A percentile compares a stretch with the other conserved stretches of the same genome.
phyloP scores from a whole-genome alignment of 176 grass and related monocot species.

The Bromus sterilis region DNA sequence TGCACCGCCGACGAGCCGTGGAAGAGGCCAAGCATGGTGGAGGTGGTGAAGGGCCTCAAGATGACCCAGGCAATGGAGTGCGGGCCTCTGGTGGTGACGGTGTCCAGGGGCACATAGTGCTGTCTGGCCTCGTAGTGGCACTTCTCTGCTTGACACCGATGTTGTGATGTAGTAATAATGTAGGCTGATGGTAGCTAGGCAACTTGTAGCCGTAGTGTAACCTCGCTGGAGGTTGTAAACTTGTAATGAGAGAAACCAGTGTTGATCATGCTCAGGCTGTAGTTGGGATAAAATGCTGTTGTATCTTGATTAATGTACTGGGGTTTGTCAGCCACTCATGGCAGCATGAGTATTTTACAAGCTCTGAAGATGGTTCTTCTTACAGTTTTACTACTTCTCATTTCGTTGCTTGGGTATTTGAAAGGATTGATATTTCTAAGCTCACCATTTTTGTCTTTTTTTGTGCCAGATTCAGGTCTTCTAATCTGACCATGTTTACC shows the following conservation, averaged over 20 bases:
- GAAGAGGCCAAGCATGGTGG: constrained; percentile 85
- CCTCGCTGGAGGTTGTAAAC: not conserved
- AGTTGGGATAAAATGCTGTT: not conserved
- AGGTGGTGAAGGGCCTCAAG: constrained; percentile 77
- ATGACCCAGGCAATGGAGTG: constrained; percentile 47
- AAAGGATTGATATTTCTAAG: not conserved
- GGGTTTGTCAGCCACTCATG: not conserved
- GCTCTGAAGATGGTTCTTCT: not conserved
- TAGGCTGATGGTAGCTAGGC: constrained; percentile 18
- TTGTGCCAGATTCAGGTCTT: not conserved
- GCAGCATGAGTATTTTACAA: not conserved
- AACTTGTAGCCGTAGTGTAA: constrained; percentile 1
- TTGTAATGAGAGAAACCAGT: constrained; percentile 2
- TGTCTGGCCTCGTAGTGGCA: not conserved
- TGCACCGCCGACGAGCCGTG: constrained; percentile 79
- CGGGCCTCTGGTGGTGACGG: constrained; percentile 38
- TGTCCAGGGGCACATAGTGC: constrained; percentile 12
- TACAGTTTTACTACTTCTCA: not conserved
- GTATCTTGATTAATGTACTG: constrained; percentile 2
- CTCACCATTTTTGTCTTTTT: too few relatives aligned
- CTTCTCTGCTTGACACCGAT: not conserved
- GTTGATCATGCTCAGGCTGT: constrained; percentile 15
- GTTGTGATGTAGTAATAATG: constrained; percentile 30
- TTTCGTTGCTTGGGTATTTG: not conserved
- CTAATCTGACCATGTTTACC: not conserved